A percentile compares a stretch with the other conserved stretches of the same genome.
Evolutionary conservation across 306 rosid genomes (phyloP).

Genomic region (Begonia peltatifolia): DNA sequence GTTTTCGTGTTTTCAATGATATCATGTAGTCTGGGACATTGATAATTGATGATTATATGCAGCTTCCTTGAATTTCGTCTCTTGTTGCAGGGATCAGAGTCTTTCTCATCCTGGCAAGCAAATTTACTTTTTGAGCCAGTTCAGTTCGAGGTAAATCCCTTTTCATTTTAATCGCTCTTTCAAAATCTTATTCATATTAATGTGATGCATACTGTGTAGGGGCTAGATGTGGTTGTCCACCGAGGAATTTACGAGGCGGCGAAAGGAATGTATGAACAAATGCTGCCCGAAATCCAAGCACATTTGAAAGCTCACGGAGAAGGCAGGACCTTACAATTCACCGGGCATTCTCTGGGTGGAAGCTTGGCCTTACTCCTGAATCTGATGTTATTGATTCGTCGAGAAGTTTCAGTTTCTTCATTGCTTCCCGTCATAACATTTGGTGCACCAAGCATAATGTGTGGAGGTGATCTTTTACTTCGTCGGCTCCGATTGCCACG

Average conservation of each 20-base stretch:
- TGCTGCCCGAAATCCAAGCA: conserved; percentile 66
- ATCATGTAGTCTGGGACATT: background rate
- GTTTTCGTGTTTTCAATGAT: background rate
- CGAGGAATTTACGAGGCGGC: conserved; percentile 99
- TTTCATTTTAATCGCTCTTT: too few species aligned
- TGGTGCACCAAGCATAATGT: conserved; percentile 88
- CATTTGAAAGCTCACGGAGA: conserved; percentile 59
- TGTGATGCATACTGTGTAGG: conserved; percentile 19
- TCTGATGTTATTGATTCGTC: conserved; percentile 75
- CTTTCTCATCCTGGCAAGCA: conserved; percentile 95
- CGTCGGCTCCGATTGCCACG: conserved; percentile 58
- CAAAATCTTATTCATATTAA: background rate
- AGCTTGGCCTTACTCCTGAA: conserved; percentile 80
- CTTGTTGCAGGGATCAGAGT: conserved; percentile 65
- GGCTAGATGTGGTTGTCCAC: conserved; percentile 69
- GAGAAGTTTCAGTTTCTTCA: conserved; percentile 55
- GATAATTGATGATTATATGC: background rate
- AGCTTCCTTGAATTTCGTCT: too few species aligned
- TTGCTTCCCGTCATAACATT: conserved; percentile 88
- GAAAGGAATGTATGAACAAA: conserved; percentile 74
- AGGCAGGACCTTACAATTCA: conserved; percentile 61
- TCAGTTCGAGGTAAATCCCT: conserved; percentile 53
- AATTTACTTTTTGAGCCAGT: conserved; percentile 88
- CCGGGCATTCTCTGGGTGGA: conserved; percentile 98
- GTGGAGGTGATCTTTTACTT: conserved; percentile 77